phyloP scores from a whole-genome alignment of 192 early-diverging fungal species.

The Backusella psychrophila region DNA sequence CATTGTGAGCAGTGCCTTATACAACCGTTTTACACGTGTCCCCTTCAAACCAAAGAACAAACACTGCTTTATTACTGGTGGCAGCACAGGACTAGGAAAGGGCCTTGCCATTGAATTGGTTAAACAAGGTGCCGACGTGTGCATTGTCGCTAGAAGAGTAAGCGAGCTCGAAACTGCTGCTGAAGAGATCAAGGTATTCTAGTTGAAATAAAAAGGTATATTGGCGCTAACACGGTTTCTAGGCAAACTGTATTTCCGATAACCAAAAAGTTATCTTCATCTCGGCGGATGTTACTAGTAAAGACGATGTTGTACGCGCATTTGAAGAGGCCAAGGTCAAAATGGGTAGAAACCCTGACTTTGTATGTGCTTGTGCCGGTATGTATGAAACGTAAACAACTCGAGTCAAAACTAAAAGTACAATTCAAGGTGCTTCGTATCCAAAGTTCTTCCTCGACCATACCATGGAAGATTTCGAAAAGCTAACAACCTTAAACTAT shows the following conservation, averaged over 20 bases:
- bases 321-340: slow-evolving; percentile 53
- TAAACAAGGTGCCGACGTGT: slow-evolving; percentile 66
- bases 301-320: slow-evolving; percentile 50
- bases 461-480: slow-evolving; percentile 48
- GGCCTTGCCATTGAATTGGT: slow-evolving; percentile 61
- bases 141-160: slow-evolving; percentile 59
- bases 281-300: slow-evolving; percentile 61
- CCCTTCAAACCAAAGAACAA: slow-evolving; percentile 49
- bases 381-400: slow-evolving; percentile 1
- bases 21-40: slow-evolving; percentile 9
- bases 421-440: slow-evolving; percentile 32
- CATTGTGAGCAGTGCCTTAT: slow-evolving; percentile 11
- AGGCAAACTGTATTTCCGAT: neutral
- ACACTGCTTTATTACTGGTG: slow-evolving; percentile 75
- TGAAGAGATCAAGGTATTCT: slow-evolving; percentile 52
- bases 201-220: neutral
- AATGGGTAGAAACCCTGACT: slow-evolving; percentile 50
- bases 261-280: slow-evolving; percentile 50
- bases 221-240: neutral
- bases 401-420: neutral
- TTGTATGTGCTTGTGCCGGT: slow-evolving; percentile 59
- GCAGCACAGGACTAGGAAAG: slow-evolving; percentile 72
- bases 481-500: slow-evolving; percentile 65
- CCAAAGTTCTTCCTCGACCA: slow-evolving; percentile 73
- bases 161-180: slow-evolving; percentile 49